Evolutionary conservation across 306 rosid genomes (phyloP).

Genomic region (Citrullus amarus): DNA sequence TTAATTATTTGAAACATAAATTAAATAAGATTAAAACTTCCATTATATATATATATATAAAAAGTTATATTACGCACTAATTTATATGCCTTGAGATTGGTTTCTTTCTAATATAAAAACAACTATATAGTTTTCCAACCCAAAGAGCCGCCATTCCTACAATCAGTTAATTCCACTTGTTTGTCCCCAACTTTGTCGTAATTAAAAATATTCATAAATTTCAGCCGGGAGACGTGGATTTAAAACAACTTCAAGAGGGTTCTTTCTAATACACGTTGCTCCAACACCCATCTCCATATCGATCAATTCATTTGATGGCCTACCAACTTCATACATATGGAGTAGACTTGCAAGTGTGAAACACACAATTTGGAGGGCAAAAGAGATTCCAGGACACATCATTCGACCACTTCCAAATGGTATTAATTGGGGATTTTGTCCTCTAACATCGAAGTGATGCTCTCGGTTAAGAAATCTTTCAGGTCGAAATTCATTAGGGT

Average conservation of each 20-base stretch:
- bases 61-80: too few relatives aligned
- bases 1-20: too few relatives aligned
- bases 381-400: conserved; percentile 20
- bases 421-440: conserved; percentile 7
- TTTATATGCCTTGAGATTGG: too few relatives aligned
- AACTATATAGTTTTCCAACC: too few relatives aligned
- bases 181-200: too few relatives aligned
- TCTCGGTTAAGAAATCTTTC: conserved; percentile 16
- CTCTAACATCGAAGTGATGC: conserved; percentile 10
- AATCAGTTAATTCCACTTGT: too few relatives aligned
- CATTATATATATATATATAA: too few relatives aligned
- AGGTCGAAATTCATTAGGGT: conserved; percentile 11
- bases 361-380: conserved; percentile 5
- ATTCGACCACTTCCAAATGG: conserved; percentile 31
- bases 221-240: conserved; percentile 10
- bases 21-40: too few relatives aligned
- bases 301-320: not conserved
- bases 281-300: conserved; percentile 28
- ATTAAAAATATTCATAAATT: not conserved
- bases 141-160: too few relatives aligned
- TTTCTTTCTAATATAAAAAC: too few relatives aligned
- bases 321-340: conserved; percentile 14
- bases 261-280: conserved; percentile 2
- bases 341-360: conserved; percentile 16
- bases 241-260: conserved; percentile 14